These are phyloP conservation scores for Peltaster fructicola DNA, from an alignment of 2,329 filamentous ascomycete species.

Conservation along the genomic window DNA sequence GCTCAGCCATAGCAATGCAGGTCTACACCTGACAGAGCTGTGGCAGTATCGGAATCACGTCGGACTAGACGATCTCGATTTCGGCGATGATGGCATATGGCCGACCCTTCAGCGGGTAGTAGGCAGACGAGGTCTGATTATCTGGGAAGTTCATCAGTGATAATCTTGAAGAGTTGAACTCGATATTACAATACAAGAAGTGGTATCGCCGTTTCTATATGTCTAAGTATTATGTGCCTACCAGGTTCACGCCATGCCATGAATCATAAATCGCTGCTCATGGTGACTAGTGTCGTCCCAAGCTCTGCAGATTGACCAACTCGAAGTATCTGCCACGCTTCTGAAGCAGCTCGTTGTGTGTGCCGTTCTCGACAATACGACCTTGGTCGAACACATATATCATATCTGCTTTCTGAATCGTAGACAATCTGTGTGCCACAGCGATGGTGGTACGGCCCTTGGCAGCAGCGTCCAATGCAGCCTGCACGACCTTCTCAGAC, in stretches of 20 bases:
- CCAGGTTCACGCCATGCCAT: no score
- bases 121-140: conserved; percentile 27
- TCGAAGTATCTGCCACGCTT: conserved; percentile 24
- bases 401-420: conserved; percentile 83
- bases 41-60: conserved; percentile 53
- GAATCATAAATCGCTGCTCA: no score
- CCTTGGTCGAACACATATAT: conserved; percentile 97
- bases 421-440: conserved; percentile 79
- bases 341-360: conserved; percentile 41
- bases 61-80: conserved; percentile 66
- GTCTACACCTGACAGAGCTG: conserved; percentile 48
- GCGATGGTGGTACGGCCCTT: conserved; percentile 64
- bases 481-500: conserved; percentile 64
- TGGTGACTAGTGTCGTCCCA: conserved; percentile 13
- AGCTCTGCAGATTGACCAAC: conserved; percentile 21
- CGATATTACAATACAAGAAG: no score
- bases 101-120: conserved; percentile 47
- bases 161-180: no score
- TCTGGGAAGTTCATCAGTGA: conserved; percentile 31
- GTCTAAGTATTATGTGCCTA: no score
- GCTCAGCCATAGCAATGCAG: conserved; percentile 16
- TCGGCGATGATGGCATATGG: conserved; percentile 59
- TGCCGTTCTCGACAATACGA: conserved; percentile 67
- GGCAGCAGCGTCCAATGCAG: conserved; percentile 62
- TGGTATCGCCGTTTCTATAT: no score